Conservation (phyloP, 441 rosid species). For the Bruguiera hainesii region DNA sequence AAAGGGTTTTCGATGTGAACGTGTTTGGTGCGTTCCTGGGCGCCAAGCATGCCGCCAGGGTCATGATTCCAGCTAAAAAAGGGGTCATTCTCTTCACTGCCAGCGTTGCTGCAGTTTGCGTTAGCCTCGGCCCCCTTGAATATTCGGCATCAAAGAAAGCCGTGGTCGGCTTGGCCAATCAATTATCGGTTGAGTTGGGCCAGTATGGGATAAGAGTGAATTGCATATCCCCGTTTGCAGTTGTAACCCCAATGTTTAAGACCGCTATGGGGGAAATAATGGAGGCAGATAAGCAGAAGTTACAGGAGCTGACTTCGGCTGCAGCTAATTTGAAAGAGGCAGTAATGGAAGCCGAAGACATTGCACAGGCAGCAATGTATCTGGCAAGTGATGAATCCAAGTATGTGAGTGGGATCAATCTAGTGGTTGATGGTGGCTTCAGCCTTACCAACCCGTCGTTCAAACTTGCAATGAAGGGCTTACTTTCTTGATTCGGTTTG, state of each 20-base stretch:
- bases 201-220: slow-evolving; percentile 44
- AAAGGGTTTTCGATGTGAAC: slow-evolving; percentile 37
- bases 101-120: slow-evolving; percentile 20
- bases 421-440: slow-evolving; percentile 42
- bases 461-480: not conserved
- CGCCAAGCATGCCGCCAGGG: slow-evolving; percentile 47
- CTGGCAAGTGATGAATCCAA: slow-evolving; percentile 38
- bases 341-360: slow-evolving; percentile 22
- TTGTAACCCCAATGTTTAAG: slow-evolving; percentile 23
- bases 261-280: not conserved
- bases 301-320: slow-evolving; percentile 1
- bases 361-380: slow-evolving; percentile 42
- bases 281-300: not conserved
- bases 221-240: slow-evolving; percentile 32
- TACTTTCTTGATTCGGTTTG: no score
- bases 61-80: slow-evolving; percentile 38
- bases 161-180: slow-evolving; percentile 36
- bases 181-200: slow-evolving; percentile 41
- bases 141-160: slow-evolving; percentile 39
- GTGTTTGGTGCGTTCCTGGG: slow-evolving; percentile 32
- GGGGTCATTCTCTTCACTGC: slow-evolving; percentile 39
- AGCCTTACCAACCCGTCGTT: slow-evolving; percentile 16
- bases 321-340: slow-evolving; percentile 30
- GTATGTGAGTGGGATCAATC: slow-evolving; percentile 37
- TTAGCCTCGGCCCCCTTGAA: slow-evolving; percentile 9